A percentile compares a stretch with the other conserved stretches of the same genome.
These are phyloP conservation scores for Erodium trifolium DNA, from an alignment of 441 rosid species.

Conservation along the genomic window DNA sequence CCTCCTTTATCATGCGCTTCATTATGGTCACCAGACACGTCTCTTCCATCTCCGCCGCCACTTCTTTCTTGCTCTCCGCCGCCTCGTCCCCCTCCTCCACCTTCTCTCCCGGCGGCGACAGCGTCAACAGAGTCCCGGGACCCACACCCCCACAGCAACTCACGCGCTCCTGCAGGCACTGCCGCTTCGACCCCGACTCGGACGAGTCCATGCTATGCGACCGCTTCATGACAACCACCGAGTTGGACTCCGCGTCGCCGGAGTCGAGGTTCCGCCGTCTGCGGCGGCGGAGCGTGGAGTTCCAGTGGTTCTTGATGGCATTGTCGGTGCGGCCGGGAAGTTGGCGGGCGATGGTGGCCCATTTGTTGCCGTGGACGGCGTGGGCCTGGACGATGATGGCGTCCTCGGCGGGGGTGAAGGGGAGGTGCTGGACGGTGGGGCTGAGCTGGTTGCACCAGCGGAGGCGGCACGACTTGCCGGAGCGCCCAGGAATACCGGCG, in stretches of 20 bases:
- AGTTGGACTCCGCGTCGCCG: constrained; percentile 19
- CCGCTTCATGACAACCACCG: constrained; percentile 16
- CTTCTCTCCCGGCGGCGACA: constrained; percentile 41
- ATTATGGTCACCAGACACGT: constrained; percentile 30
- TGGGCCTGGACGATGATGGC: constrained; percentile 40
- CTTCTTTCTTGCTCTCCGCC: neutral
- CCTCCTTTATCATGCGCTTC: constrained; percentile 40
- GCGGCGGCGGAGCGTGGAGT: constrained; percentile 33
- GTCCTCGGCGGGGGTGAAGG: constrained; percentile 48
- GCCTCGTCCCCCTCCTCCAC: neutral
- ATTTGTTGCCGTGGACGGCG: constrained; percentile 45
- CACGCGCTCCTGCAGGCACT: constrained; percentile 18
- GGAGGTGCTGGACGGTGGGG: constrained; percentile 53
- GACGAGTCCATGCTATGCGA: constrained; percentile 6
- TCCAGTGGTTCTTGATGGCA: constrained; percentile 63
- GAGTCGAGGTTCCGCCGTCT: constrained; percentile 23
- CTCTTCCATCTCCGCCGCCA: constrained; percentile 17
- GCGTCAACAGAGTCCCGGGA: constrained; percentile 34
- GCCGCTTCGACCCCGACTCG: constrained; percentile 26
- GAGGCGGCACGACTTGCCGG: constrained; percentile 57
- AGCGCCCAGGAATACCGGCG: constrained; percentile 45
- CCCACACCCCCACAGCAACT: neutral
- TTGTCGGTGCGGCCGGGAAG: constrained; percentile 59
- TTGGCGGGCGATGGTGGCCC: constrained; percentile 57
- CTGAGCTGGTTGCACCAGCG: constrained; percentile 67